Percentiles rank a stretch among this genome's conserved stretches.
Evolutionary conservation across 2,329 filamentous ascomycete genomes (phyloP).

Genomic region (Clarireedia homoeocarpa): DNA sequence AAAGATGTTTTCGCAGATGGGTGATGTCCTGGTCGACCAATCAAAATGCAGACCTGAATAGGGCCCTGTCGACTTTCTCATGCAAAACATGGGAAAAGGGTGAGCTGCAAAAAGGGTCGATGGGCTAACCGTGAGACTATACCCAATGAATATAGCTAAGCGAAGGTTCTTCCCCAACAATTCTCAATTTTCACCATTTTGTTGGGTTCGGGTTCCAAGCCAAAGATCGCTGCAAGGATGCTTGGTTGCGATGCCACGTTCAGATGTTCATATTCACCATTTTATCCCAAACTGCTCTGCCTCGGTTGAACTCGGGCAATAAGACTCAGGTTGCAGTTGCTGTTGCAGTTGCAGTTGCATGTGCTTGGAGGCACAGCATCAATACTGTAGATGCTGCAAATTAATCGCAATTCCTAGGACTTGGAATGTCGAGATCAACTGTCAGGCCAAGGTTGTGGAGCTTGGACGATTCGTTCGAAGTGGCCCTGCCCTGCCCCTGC

Average conservation of each 20-base stretch:
- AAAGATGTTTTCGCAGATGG: background rate
- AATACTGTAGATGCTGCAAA: too few relatives aligned
- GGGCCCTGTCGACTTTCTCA: too few relatives aligned
- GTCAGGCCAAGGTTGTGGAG: background rate
- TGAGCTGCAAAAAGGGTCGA: background rate
- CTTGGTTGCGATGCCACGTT: background rate
- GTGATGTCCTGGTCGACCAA: constrained; percentile 5
- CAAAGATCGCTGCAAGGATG: constrained; percentile 4
- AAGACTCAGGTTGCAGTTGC: too few relatives aligned
- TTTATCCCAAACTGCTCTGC: too few relatives aligned
- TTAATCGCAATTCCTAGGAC: too few relatives aligned
- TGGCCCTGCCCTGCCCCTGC: background rate
- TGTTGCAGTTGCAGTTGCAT: too few relatives aligned
- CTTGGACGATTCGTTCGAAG: background rate
- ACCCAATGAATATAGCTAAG: background rate
- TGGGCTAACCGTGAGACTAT: background rate
- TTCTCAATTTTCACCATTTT: background rate
- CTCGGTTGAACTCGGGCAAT: too few relatives aligned
- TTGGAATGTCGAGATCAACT: too few relatives aligned
- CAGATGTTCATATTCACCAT: background rate
- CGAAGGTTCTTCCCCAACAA: constrained; percentile 8
- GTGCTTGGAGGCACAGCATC: too few relatives aligned
- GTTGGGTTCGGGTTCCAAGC: background rate
- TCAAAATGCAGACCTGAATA: background rate
- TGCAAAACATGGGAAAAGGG: too few relatives aligned